Conservation (phyloP, 495 filamentous ascomycete genomes). For the Aspergillus heteromorphus region DNA sequence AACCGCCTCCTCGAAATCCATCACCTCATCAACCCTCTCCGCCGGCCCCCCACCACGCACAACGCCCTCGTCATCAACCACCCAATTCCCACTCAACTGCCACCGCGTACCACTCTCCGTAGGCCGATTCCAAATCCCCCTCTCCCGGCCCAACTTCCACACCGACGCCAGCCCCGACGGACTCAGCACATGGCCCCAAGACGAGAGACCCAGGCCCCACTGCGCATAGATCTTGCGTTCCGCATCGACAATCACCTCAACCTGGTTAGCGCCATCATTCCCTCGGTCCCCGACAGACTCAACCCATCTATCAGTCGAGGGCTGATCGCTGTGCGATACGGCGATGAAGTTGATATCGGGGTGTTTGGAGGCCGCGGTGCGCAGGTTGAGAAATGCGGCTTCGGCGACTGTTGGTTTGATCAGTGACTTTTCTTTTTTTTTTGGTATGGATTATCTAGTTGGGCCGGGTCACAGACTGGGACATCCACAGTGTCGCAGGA, state of each 20-base stretch:
- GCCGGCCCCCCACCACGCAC: conserved; percentile 1
- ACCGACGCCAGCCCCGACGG: background rate
- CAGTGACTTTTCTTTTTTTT: background rate
- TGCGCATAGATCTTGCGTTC: conserved; percentile 12
- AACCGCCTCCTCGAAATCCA: background rate
- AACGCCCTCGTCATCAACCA: conserved; percentile 4
- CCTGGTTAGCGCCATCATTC: background rate
- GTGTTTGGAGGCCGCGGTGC: background rate
- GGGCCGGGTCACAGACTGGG: conserved; percentile 6
- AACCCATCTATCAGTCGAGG: conserved; percentile 2
- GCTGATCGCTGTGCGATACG: background rate
- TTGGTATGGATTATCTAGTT: background rate
- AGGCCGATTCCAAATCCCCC: conserved; percentile 6
- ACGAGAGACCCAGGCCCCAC: conserved; percentile 13
- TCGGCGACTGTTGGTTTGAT: conserved; percentile 6
- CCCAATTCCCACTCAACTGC: conserved; percentile 6
- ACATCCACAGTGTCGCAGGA: conserved; percentile 19
- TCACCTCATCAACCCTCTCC: background rate
- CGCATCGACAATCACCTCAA: conserved; percentile 12
- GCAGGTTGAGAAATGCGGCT: background rate
- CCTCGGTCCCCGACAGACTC: conserved; percentile 1
- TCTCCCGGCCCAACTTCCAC: background rate
- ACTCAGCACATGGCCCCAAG: conserved; percentile 12
- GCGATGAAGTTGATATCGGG: background rate
- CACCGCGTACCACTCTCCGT: conserved; percentile 11